Base-by-base conservation (phyloP, 805 yeast genomes). In the Brettanomyces anomalus region DNA sequence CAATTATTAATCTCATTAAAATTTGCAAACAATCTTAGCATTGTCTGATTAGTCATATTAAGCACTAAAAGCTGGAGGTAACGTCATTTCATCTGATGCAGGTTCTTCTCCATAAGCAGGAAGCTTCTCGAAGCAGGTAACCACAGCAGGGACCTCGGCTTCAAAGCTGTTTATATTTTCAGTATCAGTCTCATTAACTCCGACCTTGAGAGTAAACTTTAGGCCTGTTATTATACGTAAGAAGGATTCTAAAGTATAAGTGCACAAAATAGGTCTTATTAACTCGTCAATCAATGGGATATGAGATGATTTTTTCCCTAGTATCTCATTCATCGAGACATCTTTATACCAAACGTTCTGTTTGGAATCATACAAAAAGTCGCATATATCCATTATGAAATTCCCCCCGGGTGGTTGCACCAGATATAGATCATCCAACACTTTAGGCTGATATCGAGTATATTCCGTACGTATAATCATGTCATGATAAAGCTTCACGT, bases 201-300 rank as follows among this genome's bases (percentile, higher is more conserved):
- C 33, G n/a, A 40, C 17, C 17, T 16, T 14, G 4, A 40, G n/a
- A 11, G 16, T 24, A 20, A 40, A 30, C 8, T 5, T 15, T 16
- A 40, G 20, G 19, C 14, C 17, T 10, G 43, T 40, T 8, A 14
- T 19, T 20, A 10, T 16, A 5, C 32, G 32, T n/a, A 40, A 3
- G 8, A 33, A 16, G 2, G 37, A 18, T 11, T 16, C 34, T 13
- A 40, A 21, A 2, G 21, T 21, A 31, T 33, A 33, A 4, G 43
- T 17, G 24, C 43, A 40, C 37, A 33, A 6, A 24, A 40, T 37
- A 5, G 43, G 43, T 15, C 18, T 30, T 5, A 40, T 32, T 16
- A 40, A 16, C 24, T 40, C 36, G 24, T 34, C 43, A 8, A 40
- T 34, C 36, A 40, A 18, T 16, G 43, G 43, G 17, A 40, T 21